phyloP scores from a whole-genome alignment of 1,284 basidiomycete genomes.

The Leccinum subrobustum region DNA sequence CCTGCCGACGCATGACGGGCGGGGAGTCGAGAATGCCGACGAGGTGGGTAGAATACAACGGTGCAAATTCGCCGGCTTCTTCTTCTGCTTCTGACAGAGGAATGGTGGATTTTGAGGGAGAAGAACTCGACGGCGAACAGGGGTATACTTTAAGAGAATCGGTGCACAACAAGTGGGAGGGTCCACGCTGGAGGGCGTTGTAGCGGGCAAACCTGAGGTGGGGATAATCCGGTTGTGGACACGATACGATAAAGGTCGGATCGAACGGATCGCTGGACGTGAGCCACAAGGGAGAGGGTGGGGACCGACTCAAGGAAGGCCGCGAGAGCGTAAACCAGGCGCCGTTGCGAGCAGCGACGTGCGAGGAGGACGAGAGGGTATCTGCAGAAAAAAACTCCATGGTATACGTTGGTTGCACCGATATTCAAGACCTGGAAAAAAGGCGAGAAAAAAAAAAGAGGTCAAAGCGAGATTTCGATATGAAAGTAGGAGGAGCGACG shows the following conservation, averaged over 20 bases:
- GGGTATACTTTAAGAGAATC: constrained; percentile 31
- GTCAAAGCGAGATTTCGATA: background rate
- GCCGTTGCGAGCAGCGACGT: background rate
- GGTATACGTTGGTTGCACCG: constrained; percentile 32
- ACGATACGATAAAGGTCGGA: constrained; percentile 22
- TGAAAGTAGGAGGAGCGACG: background rate
- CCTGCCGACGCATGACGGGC: constrained; percentile 31
- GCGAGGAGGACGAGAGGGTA: constrained; percentile 25
- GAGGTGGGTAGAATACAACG: constrained; percentile 23
- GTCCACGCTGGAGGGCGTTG: constrained; percentile 13
- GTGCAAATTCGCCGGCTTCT: constrained; percentile 17
- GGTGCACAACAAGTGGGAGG: constrained; percentile 16
- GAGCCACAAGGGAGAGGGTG: constrained; percentile 21
- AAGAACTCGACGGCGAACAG: constrained; percentile 40
- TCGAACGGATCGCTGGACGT: constrained; percentile 22
- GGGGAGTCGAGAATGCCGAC: constrained; percentile 36
- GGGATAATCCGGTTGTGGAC: constrained; percentile 11
- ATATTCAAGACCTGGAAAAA: constrained; percentile 34
- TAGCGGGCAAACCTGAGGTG: constrained; percentile 17
- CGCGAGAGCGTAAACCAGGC: constrained; percentile 13
- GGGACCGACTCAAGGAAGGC: constrained; percentile 18
- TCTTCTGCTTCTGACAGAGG: constrained; percentile 31
- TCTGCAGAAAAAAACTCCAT: constrained; percentile 32
- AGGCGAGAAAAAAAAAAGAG: background rate
- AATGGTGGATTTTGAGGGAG: constrained; percentile 37